phyloP scores from a whole-genome alignment of 352 stramenopile genomes.

The Thalassiosira mediterranea region DNA sequence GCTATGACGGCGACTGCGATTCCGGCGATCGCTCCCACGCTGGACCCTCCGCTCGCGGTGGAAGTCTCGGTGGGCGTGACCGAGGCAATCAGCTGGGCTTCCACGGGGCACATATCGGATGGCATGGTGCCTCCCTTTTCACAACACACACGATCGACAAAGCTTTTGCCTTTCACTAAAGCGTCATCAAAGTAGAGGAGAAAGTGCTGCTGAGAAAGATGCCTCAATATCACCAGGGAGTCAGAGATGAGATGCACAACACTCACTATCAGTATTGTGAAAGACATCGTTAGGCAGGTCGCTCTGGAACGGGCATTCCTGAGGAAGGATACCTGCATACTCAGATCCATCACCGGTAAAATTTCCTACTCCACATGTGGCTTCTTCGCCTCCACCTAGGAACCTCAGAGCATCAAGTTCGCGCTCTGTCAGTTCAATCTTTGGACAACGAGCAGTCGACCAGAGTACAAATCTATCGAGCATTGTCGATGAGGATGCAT shows the following conservation, averaged over 20 bases:
- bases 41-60: background rate
- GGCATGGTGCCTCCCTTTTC: slow-evolving; percentile 41
- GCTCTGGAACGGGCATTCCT: slow-evolving; percentile 24
- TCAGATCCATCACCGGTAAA: slow-evolving; percentile 1
- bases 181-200: slow-evolving; percentile 17
- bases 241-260: background rate
- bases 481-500: slow-evolving; percentile 27
- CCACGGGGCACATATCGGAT: slow-evolving; percentile 32
- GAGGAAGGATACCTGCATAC: slow-evolving; percentile 27
- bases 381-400: slow-evolving; percentile 37
- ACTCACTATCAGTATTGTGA: slow-evolving; percentile 45
- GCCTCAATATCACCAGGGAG: background rate
- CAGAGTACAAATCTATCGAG: slow-evolving; percentile 31
- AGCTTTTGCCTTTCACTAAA: slow-evolving; percentile 9
- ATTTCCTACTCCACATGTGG: slow-evolving; percentile 39
- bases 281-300: slow-evolving; percentile 38
- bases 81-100: too few relatives aligned
- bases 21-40: background rate
- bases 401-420: slow-evolving; percentile 35
- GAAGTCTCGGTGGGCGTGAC: background rate
- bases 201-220: background rate
- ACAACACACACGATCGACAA: slow-evolving; percentile 49
- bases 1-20: background rate
- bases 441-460: slow-evolving; percentile 47
- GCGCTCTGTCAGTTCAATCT: slow-evolving; percentile 41